Percentiles rank a stretch among this genome's conserved stretches.
phyloP scores from a whole-genome alignment of 331 rosid genomes.

The Malus hybrid region DNA sequence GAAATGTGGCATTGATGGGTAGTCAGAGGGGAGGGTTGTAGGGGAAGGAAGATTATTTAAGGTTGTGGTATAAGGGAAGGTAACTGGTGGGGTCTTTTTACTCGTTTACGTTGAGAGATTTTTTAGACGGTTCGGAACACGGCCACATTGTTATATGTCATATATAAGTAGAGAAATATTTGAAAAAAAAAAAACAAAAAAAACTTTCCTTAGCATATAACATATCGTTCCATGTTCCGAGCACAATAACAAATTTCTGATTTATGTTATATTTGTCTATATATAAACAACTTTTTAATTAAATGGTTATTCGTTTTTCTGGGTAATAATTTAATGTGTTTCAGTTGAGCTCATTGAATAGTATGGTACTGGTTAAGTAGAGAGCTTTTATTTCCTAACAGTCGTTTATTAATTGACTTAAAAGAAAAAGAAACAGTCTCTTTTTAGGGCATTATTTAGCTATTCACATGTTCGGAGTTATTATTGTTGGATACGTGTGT shows the following conservation, averaged over 20 bases:
- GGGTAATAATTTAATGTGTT: not conserved
- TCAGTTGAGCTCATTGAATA: conserved; percentile 10
- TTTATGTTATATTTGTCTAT: not conserved
- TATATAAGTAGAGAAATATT: no score
- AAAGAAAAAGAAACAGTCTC: not conserved
- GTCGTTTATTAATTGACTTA: not conserved
- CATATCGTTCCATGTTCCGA: rapidly evolving
- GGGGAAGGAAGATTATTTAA: conserved; percentile 11
- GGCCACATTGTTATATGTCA: no score
- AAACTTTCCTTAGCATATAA: rapidly evolving
- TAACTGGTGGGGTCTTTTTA: no score
- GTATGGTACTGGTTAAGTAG: not conserved
- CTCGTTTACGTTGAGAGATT: no score
- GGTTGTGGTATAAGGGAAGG: not conserved
- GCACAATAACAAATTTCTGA: no score
- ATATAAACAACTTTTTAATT: not conserved
- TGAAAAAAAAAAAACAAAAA: no score
- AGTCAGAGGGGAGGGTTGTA: conserved; percentile 22
- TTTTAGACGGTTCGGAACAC: no score
- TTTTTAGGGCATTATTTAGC: no score
- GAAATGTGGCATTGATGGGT: conserved; percentile 32
- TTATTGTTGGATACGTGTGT: no score
- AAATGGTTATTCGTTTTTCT: not conserved
- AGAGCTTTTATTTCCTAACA: not conserved
- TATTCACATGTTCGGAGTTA: no score